Conservation (phyloP, 495 filamentous ascomycete genomes). For the Schizothecium vesticola region DNA sequence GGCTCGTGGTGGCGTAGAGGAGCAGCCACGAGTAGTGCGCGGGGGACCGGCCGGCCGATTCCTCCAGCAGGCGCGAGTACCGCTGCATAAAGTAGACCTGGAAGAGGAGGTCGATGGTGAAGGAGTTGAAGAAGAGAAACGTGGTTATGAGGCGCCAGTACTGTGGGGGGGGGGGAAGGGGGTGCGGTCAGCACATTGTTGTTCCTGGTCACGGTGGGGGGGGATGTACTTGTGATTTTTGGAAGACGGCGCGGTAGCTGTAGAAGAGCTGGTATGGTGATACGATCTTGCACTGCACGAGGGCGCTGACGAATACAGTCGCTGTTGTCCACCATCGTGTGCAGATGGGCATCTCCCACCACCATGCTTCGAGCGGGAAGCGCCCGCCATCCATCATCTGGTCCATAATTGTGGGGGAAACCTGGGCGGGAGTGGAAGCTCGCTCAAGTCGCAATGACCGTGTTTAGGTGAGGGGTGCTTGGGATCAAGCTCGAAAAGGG, state of each 20-base stretch:
- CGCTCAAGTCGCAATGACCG: background rate
- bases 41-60: slow-evolving; percentile 80
- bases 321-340: slow-evolving; percentile 96
- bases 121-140: slow-evolving; percentile 94
- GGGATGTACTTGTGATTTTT: slow-evolving; percentile 70
- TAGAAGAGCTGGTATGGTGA: slow-evolving; percentile 95
- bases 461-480: background rate
- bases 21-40: slow-evolving; percentile 94
- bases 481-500: background rate
- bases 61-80: slow-evolving; percentile 92
- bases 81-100: slow-evolving; percentile 98
- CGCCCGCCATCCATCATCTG: slow-evolving; percentile 63
- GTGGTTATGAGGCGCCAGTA: slow-evolving; percentile 95
- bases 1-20: slow-evolving; percentile 70
- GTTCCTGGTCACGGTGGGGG: background rate
- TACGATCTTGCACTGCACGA: slow-evolving; percentile 89
- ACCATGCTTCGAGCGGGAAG: slow-evolving; percentile 92
- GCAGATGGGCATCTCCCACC: slow-evolving; percentile 94
- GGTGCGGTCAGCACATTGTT: background rate
- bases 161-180: slow-evolving; percentile 43
- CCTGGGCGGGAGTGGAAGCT: background rate
- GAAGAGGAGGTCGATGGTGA: slow-evolving; percentile 92
- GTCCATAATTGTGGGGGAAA: slow-evolving; percentile 49
- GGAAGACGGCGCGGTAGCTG: slow-evolving; percentile 85
- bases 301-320: slow-evolving; percentile 77